phyloP scores from a whole-genome alignment of 225 moss, liverwort and hornwort genomes.

The Physcomitrellopsis africana region DNA sequence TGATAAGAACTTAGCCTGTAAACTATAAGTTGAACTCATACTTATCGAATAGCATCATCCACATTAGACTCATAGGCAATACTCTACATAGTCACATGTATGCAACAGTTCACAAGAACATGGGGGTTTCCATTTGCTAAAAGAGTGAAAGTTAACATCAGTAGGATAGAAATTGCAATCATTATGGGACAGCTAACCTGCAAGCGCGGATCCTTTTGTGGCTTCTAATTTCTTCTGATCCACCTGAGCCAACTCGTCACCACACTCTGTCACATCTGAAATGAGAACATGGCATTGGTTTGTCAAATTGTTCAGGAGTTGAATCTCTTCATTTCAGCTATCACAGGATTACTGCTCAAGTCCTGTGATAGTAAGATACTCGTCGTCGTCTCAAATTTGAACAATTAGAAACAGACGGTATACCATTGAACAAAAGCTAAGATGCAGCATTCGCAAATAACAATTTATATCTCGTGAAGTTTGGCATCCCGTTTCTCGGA shows the following conservation, averaged over 20 bases:
- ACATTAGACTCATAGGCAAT: background rate
- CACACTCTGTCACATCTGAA: conserved; percentile 28
- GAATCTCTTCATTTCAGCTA: background rate
- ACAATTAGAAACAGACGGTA: background rate
- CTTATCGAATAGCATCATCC: conserved; percentile 2
- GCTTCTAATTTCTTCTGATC: conserved; percentile 52
- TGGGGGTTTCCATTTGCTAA: background rate
- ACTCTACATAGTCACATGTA: background rate
- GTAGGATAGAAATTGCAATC: background rate
- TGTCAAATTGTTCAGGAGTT: background rate
- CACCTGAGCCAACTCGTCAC: conserved; percentile 42
- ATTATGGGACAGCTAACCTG: conserved; percentile 56
- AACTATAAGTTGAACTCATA: background rate
- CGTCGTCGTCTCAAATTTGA: background rate
- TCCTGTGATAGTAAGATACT: background rate
- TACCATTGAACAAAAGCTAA: background rate
- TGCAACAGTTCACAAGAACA: conserved; percentile 7
- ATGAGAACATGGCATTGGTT: conserved; percentile 4
- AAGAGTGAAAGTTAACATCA: background rate
- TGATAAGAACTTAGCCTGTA: too few relatives aligned
- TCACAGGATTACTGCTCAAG: background rate
- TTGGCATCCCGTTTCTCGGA: background rate
- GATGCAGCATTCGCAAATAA: conserved; percentile 2
- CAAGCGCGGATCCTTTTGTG: conserved; percentile 69
- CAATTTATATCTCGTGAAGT: background rate